Conservation (phyloP, 306 rosid species). For the Cucumis hystrix region DNA sequence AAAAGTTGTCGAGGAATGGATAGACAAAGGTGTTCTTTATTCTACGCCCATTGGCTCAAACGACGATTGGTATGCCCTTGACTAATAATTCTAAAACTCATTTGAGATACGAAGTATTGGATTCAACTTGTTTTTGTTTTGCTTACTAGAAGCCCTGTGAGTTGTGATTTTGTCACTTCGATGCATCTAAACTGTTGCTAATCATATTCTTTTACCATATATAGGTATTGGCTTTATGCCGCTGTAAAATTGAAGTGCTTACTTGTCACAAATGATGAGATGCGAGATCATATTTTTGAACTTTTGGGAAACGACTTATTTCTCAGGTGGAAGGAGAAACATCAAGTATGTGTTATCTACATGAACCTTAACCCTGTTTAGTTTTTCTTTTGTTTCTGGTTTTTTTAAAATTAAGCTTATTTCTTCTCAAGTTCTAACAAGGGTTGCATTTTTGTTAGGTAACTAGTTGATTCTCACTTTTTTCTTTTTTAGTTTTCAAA, state of each 20-base stretch:
- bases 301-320: constrained; percentile 71
- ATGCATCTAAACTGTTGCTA: background rate
- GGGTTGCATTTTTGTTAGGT: too few species aligned
- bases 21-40: constrained; percentile 54
- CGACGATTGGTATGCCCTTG: constrained; percentile 68
- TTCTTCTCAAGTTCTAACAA: too few species aligned
- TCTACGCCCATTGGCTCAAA: constrained; percentile 81
- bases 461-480: too few species aligned
- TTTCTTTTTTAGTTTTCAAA: too few species aligned
- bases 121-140: background rate
- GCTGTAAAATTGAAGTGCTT: constrained; percentile 71
- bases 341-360: constrained; percentile 43
- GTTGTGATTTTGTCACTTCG: background rate
- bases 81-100: background rate
- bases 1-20: constrained; percentile 61
- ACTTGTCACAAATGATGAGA: constrained; percentile 88
- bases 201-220: background rate
- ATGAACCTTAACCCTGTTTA: background rate
- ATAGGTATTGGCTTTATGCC: constrained; percentile 85
- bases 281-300: constrained; percentile 93
- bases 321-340: constrained; percentile 86
- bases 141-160: background rate
- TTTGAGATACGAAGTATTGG: constrained; percentile 4
- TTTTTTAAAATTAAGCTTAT: too few species aligned
- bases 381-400: too few species aligned